Evolutionary conservation across 306 rosid genomes (phyloP).

Genomic region (barrel medic (Medicago truncatula)): MtrunA17r5.0-ANR NC_053045.1:46497001-46497500

Average conservation of each 20-base stretch:
- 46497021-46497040: neutral
- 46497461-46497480: neutral
- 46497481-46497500: neutral
- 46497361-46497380: neutral
- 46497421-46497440: neutral
- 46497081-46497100: neutral
- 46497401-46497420: neutral
- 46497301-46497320: neutral
- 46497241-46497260: slow-evolving; percentile 1
- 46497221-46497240: neutral
- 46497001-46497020: neutral
- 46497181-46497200: neutral
- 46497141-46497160: neutral
- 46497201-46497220: neutral
- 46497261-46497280: slow-evolving; percentile 12
- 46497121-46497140: slow-evolving; percentile 14
- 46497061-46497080: too few relatives aligned
- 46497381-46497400: neutral
- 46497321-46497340: neutral
- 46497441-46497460: neutral
- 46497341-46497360: neutral
- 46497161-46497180: neutral
- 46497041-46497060: too few relatives aligned
- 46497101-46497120: neutral
- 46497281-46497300: slow-evolving; percentile 1